These are phyloP conservation scores for Petunia secreta DNA, from an alignment of 257 asterid genomes.

Conservation along the genomic window DNA sequence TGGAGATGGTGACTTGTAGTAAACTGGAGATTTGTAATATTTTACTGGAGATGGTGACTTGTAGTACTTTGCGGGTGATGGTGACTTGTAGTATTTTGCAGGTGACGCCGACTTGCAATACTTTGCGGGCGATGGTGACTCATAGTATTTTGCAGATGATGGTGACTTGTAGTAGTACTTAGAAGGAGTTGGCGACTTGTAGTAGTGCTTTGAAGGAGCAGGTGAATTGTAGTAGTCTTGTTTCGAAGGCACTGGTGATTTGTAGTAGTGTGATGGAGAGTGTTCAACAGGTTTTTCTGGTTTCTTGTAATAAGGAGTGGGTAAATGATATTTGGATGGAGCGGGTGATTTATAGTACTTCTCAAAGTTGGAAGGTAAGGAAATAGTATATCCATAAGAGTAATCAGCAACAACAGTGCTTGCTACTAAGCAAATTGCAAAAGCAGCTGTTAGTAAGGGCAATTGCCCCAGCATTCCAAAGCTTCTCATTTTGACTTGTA, in stretches of 20 bases:
- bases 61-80: too few relatives aligned
- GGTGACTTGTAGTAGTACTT: neutral
- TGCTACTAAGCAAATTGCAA: conserved; percentile 16
- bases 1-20: too few relatives aligned
- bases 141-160: neutral
- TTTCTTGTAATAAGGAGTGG: neutral
- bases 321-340: neutral
- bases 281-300: neutral
- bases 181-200: neutral
- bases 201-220: neutral
- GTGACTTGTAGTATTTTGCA: neutral
- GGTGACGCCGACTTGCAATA: neutral
- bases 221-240: neutral
- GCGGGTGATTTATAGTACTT: conserved; percentile 8
- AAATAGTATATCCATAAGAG: neutral
- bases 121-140: neutral
- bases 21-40: too few relatives aligned
- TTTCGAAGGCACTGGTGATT: neutral
- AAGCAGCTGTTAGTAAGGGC: neutral
- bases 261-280: conserved; percentile 5
- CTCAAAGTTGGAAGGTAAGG: conserved; percentile 2
- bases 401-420: conserved; percentile 11
- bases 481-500: too few relatives aligned
- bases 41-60: too few relatives aligned
- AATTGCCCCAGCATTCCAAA: neutral